Conservation (phyloP, 768 basidiomycete genomes). For the Floccularia luteovirens region DNA sequence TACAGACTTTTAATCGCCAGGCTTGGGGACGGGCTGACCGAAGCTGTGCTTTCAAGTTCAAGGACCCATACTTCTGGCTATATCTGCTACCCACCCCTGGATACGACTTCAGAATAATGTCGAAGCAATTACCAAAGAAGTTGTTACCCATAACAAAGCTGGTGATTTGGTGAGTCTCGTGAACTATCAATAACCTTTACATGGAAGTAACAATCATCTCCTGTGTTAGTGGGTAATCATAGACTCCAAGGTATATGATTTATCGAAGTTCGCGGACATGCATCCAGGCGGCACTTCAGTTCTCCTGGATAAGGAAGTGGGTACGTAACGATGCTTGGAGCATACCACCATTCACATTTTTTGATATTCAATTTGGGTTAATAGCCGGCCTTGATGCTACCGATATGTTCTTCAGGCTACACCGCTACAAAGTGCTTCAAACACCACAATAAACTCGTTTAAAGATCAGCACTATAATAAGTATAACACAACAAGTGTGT, state of each 20-base stretch:
- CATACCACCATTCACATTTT: neutral
- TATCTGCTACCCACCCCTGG: neutral
- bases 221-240: conserved; percentile 67
- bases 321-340: conserved; percentile 43
- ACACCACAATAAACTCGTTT: conserved; percentile 58
- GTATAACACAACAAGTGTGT: conserved; percentile 2
- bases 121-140: conserved; percentile 22
- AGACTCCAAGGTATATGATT: conserved; percentile 62
- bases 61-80: neutral
- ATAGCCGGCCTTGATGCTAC: conserved; percentile 68
- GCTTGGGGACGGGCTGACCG: no score
- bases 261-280: conserved; percentile 70
- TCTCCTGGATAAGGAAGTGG: conserved; percentile 71
- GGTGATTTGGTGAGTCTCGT: conserved; percentile 58
- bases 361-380: neutral
- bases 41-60: no score
- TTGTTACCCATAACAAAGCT: conserved; percentile 61
- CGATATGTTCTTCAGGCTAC: conserved; percentile 65
- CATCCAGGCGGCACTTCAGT: conserved; percentile 83
- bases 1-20: no score
- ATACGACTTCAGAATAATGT: neutral
- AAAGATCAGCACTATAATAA: conserved; percentile 40
- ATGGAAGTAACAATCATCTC: neutral
- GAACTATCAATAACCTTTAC: neutral
- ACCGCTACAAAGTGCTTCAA: conserved; percentile 62